Base-by-base conservation (phyloP, 768 basidiomycete genomes). In the Pisolithus albus region DNA sequence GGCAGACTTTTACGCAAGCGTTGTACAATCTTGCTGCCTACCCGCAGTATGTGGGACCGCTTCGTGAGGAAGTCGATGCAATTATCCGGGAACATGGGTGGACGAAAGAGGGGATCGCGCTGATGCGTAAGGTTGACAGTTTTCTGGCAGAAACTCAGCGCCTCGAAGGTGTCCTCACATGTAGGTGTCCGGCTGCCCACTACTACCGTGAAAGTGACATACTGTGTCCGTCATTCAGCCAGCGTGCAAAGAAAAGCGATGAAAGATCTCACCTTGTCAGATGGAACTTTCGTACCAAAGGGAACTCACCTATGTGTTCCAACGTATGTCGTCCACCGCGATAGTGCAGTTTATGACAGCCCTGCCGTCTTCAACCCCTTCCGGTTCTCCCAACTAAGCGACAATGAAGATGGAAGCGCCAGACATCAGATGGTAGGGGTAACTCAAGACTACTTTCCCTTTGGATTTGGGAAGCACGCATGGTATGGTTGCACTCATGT, bases 341-440 rank as follows among this genome's bases (percentile, higher is more conserved):
- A 65, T 10, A 43, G 50, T 9, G 39, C 23, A 4, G 7, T 55
- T 5, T 75, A 76, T 41, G 55, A 67, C 1, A 61, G 72, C 30
- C 53, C 75, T 0, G 19, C 61, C 0, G 52, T 48, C 4, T 76
- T 83, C 53, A 70, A 79, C 36, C 74, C 74, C 0, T 79, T 77
- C 62, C 75, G 81, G 2, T 82, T 78, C 56, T 62, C 69, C 0
- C 59, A 67, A 13, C 62, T 71, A 55, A 56, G 65, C 41, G 64
- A 72, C 15, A 57, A 50, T 30, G 59, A 65, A 2, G 67, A 56
- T 1, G 71, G 73, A 23, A 53, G 47, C 7, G 54, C 41, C 1
- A 71, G 66, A 53, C 61, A 72, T 40, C 70, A 69, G 46, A 67
- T 71, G 41, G 65, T 65, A 23, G 66, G 68, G 13, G 70, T 71